Base-by-base conservation (phyloP, 139 green algal genomes). In the Spirogloea muscicola region DNA sequence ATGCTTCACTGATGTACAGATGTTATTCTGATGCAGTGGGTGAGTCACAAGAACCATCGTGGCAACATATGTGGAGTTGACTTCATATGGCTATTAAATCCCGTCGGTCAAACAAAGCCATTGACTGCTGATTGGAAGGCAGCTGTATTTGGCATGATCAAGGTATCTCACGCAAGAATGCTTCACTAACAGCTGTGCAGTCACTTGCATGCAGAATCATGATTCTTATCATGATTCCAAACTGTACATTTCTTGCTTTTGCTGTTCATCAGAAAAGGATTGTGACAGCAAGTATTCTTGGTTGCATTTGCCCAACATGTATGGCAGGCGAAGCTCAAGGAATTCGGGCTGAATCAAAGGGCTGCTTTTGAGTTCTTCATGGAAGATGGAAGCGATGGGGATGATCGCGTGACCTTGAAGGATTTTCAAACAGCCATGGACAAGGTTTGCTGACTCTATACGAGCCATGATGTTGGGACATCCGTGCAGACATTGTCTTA, bases 71-170 rank as follows among this genome's bases (percentile, higher is more conserved):
- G 63, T 9, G 77, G 77, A 2, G 68, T 79, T 3, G 77, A 83
- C 62, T 71, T 72, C 77, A 58, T 83, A 33, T 79, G 48, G 43
- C 58, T 83, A 49, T 68, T 83, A 34, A 83, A 83, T 49, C 77
- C 77, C 16, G 61, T 34, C 44, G 29, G 39, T 10, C 66, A 77
- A 68, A 55, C 36, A 18, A 31, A 63, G 2, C 36, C 71, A 27
- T 49, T 79, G 36, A 71, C 64, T 9, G 68, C 68, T 21, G 58
- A 70, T 40, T 83, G 77, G 77, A 65, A 65, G 27, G 41, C 37
- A 3, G 77, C 77, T 21, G 49, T 83, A 3, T 74, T 79, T 34
- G 65, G 41, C 4, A 79, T 83, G 68, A 74, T 78, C 36, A 40
- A 72, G 40, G 16, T 16, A 16, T 29, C 29, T 21, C 21, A 55